Evolutionary conservation across 2,329 filamentous ascomycete genomes (phyloP).

Genomic region (Cucurbitaria berberidis): DNA sequence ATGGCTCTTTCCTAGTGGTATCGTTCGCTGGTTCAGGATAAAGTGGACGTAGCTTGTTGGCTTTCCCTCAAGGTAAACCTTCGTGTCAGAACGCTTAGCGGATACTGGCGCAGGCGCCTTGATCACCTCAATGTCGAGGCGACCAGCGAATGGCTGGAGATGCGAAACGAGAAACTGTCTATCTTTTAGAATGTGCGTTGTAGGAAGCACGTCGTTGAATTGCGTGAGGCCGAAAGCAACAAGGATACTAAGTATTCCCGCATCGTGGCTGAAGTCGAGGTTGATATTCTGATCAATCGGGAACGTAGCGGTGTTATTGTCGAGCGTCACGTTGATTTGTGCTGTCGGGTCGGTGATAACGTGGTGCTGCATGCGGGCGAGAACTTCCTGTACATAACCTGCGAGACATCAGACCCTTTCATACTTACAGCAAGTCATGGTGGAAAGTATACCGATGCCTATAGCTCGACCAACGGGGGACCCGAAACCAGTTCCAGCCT

Average conservation of each 20-base stretch:
- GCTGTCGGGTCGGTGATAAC: slow-evolving; percentile 52
- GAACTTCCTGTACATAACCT: slow-evolving; percentile 68
- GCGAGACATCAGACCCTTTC: slow-evolving; percentile 1
- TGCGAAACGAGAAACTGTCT: slow-evolving; percentile 68
- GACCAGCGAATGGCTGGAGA: slow-evolving; percentile 73
- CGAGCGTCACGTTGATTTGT: slow-evolving; percentile 70
- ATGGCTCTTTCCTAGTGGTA: slow-evolving; percentile 72
- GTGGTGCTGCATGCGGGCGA: slow-evolving; percentile 73
- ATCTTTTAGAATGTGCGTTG: slow-evolving; percentile 62
- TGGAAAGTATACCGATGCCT: slow-evolving; percentile 62
- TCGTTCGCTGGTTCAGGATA: slow-evolving; percentile 73
- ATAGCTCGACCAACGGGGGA: slow-evolving; percentile 72
- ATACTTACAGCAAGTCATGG: neutral
- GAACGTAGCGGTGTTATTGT: slow-evolving; percentile 71
- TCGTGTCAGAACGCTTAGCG: slow-evolving; percentile 23
- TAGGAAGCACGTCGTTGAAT: slow-evolving; percentile 66
- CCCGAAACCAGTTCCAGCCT: slow-evolving; percentile 66
- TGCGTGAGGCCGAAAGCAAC: slow-evolving; percentile 76
- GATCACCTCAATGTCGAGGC: slow-evolving; percentile 77
- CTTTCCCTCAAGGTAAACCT: slow-evolving; percentile 58
- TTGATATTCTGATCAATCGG: slow-evolving; percentile 76
- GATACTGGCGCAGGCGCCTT: slow-evolving; percentile 67
- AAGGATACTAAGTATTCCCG: slow-evolving; percentile 72
- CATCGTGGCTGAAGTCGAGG: slow-evolving; percentile 80
- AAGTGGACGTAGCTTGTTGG: slow-evolving; percentile 76